These are phyloP conservation scores for Blepharisma japonicum DNA, from an alignment of 73 alveolate genomes.

Conservation along the genomic window DNA sequence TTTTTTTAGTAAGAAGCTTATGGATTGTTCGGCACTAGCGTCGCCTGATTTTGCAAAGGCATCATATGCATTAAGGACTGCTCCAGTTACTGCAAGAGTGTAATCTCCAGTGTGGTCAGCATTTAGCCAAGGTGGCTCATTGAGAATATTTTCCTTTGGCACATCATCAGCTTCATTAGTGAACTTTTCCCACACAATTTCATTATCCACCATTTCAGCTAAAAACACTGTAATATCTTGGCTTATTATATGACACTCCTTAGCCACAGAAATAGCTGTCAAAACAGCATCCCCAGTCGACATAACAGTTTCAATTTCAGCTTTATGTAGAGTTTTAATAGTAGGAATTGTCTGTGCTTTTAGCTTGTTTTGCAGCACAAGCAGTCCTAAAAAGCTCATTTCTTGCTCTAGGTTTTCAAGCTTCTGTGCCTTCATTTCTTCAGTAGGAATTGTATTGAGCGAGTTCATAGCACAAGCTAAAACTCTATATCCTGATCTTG, in stretches of 20 bases:
- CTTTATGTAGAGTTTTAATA: constrained; percentile 57
- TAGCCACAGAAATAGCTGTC: constrained; percentile 78
- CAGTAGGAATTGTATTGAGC: constrained; percentile 38
- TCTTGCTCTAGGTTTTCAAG: constrained; percentile 70
- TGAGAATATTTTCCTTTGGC: background rate
- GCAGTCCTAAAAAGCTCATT: constrained; percentile 74
- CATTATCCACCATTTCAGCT: constrained; percentile 29
- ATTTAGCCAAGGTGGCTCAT: constrained; percentile 16
- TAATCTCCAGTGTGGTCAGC: background rate
- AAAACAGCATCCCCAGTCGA: constrained; percentile 86
- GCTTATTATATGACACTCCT: constrained; percentile 47
- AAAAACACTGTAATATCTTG: constrained; percentile 21
- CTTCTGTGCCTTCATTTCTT: constrained; percentile 31
- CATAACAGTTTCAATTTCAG: constrained; percentile 71
- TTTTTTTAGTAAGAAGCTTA: constrained; percentile 21
- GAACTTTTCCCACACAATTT: constrained; percentile 30
- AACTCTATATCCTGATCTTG: constrained; percentile 80
- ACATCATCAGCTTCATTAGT: background rate
- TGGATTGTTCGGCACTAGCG: background rate
- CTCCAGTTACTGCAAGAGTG: constrained; percentile 35
- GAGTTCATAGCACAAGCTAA: constrained; percentile 70
- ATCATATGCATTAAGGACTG: constrained; percentile 25
- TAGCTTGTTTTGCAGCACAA: constrained; percentile 71
- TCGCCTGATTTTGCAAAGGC: background rate
- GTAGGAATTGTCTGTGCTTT: constrained; percentile 74